These are phyloP conservation scores for Melianthus villosus DNA, from an alignment of 441 rosid species.

Conservation along the genomic window DNA sequence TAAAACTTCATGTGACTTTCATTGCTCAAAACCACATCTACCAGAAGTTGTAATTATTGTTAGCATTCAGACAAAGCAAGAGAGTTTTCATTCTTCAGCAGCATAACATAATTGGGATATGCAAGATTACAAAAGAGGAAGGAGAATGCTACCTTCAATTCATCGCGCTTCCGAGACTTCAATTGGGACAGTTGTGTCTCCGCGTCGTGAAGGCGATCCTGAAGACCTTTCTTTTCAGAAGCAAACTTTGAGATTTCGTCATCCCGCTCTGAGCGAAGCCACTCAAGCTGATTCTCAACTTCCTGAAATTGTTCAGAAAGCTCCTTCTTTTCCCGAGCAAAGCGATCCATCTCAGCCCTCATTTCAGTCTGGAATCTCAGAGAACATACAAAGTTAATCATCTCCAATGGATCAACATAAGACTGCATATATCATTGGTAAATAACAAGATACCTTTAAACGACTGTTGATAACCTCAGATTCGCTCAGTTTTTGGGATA, in stretches of 20 bases:
- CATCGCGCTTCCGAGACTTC: conserved; percentile 87
- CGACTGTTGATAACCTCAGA: conserved; percentile 55
- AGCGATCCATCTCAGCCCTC: conserved; percentile 78
- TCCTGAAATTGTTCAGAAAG: conserved; percentile 72
- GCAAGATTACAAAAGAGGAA: neutral
- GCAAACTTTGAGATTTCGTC: conserved; percentile 62
- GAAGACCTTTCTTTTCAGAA: conserved; percentile 66
- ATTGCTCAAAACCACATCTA: too few species aligned
- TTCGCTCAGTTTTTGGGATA: conserved; percentile 59
- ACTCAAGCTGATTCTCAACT: conserved; percentile 87
- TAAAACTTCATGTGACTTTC: too few species aligned
- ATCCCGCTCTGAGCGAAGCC: conserved; percentile 85
- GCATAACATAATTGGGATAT: neutral
- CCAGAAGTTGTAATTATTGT: too few species aligned
- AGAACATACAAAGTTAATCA: conserved; percentile 12
- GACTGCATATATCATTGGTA: conserved; percentile 2
- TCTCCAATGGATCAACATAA: neutral
- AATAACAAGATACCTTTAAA: conserved; percentile 50
- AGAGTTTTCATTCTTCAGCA: neutral
- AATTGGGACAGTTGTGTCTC: conserved; percentile 72
- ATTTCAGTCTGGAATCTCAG: conserved; percentile 60
- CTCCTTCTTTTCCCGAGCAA: conserved; percentile 75
- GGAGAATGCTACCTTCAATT: conserved; percentile 54
- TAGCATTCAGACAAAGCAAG: neutral
- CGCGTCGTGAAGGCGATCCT: conserved; percentile 91